Conservation (phyloP, 257 asterid genomes). For the Solanum chiquidenum region DNA sequence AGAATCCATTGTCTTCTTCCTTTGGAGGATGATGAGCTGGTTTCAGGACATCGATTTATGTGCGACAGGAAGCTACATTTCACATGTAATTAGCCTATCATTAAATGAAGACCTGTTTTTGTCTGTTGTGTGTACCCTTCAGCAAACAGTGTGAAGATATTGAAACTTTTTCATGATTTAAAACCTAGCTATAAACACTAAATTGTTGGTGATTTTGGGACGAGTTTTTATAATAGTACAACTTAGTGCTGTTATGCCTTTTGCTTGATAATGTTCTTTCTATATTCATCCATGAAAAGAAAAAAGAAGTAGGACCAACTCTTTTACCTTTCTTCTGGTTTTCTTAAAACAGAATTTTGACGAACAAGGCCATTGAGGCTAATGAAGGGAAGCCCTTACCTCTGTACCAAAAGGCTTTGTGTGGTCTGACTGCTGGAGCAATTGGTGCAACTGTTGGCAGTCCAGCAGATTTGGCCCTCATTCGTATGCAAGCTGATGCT, state of each 20-base stretch:
- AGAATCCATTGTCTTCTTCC: background rate
- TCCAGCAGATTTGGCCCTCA: conserved; percentile 95
- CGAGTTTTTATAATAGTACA: background rate
- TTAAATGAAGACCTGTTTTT: background rate
- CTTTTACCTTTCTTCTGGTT: background rate
- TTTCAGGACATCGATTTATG: background rate
- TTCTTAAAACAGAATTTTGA: conserved; percentile 46
- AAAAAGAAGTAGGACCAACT: background rate
- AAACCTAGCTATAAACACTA: background rate
- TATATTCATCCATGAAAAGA: background rate
- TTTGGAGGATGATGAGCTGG: background rate
- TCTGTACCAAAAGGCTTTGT: conserved; percentile 83
- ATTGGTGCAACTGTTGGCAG: conserved; percentile 87
- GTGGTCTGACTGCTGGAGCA: conserved; percentile 98
- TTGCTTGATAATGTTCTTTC: background rate
- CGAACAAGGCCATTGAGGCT: conserved; percentile 82
- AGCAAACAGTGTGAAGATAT: background rate
- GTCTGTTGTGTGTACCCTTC: background rate
- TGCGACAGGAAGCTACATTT: background rate
- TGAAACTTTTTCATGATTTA: background rate
- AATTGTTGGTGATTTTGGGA: background rate
- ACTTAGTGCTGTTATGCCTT: background rate
- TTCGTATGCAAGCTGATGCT: conserved; percentile 99
- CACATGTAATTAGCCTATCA: background rate
- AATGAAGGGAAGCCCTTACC: conserved; percentile 92